Conservation (phyloP, 2,329 filamentous ascomycete genomes). For the Rhynchosporium graminicola region DNA sequence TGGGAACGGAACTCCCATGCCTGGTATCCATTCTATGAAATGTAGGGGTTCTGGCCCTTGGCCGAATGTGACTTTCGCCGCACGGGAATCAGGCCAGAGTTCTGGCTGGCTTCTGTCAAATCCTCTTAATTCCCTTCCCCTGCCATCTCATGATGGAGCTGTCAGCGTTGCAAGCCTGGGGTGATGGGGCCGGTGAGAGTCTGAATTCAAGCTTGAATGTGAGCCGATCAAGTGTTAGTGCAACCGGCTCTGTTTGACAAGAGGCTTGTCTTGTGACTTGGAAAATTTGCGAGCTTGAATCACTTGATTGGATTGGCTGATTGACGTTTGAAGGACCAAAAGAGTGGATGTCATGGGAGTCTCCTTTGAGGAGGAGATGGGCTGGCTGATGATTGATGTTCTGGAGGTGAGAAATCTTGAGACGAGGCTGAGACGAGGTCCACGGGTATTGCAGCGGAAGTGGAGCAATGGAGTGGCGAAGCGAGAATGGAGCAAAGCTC, state of each 20-base stretch:
- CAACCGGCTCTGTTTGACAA: slow-evolving; percentile 26
- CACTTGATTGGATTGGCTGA: slow-evolving; percentile 16
- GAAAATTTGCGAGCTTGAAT: slow-evolving; percentile 3
- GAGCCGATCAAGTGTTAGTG: slow-evolving; percentile 30
- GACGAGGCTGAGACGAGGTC: slow-evolving; percentile 23
- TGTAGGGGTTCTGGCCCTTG: neutral
- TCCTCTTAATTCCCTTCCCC: neutral
- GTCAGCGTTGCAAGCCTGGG: slow-evolving; percentile 25
- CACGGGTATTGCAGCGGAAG: neutral
- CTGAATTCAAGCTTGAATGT: slow-evolving; percentile 24
- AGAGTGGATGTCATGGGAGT: neutral
- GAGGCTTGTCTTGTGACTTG: slow-evolving; percentile 16
- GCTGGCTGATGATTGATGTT: neutral
- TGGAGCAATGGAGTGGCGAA: neutral
- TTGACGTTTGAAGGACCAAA: neutral
- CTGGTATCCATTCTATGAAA: neutral
- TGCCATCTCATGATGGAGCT: slow-evolving; percentile 22
- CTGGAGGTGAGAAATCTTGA: slow-evolving; percentile 18
- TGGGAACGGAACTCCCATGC: slow-evolving; percentile 5
- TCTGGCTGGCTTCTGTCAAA: slow-evolving; percentile 16
- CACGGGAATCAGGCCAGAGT: slow-evolving; percentile 16
- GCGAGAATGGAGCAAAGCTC: slow-evolving; percentile 7
- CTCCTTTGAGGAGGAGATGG: neutral
- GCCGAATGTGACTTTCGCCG: slow-evolving; percentile 19
- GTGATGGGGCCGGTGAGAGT: slow-evolving; percentile 4